Conservation (phyloP, 441 rosid species). For the Macaranga tanarius region DNA sequence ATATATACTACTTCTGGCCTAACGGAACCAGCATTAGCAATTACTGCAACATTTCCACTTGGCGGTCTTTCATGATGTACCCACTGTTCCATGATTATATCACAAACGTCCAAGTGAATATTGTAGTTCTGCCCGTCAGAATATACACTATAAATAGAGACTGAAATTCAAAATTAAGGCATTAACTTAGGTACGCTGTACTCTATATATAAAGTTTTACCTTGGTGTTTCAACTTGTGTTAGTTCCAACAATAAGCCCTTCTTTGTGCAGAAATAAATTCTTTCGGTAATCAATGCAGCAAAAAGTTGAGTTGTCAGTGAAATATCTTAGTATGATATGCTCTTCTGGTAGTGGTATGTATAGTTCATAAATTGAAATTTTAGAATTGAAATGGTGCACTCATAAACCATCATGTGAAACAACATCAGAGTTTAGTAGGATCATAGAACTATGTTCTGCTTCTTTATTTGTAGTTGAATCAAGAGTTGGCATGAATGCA, state of each 20-base stretch:
- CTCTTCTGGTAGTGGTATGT: not conserved
- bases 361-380: slow-evolving; percentile 5
- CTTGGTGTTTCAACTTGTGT: slow-evolving; percentile 53
- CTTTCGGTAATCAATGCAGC: slow-evolving; percentile 37
- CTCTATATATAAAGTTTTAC: slow-evolving; percentile 32
- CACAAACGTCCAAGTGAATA: slow-evolving; percentile 29
- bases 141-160: slow-evolving; percentile 27
- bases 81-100: slow-evolving; percentile 55
- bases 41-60: slow-evolving; percentile 60
- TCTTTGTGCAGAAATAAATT: slow-evolving; percentile 59
- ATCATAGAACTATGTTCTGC: slow-evolving; percentile 32
- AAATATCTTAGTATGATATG: not conserved
- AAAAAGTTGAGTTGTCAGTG: slow-evolving; percentile 1
- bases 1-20: slow-evolving; percentile 51
- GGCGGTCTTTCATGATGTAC: slow-evolving; percentile 62
- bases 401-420: slow-evolving; percentile 55
- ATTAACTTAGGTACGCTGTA: slow-evolving; percentile 5
- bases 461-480: slow-evolving; percentile 36
- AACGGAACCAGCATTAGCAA: slow-evolving; percentile 48
- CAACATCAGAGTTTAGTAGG: slow-evolving; percentile 55
- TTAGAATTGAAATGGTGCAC: slow-evolving; percentile 29
- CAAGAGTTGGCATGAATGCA: slow-evolving; percentile 36
- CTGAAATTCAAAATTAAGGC: slow-evolving; percentile 24
- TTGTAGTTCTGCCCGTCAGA: slow-evolving; percentile 27
- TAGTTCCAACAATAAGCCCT: slow-evolving; percentile 55